Conservation (phyloP, 2,329 filamentous ascomycete species). For the Fusarium coicis region DNA sequence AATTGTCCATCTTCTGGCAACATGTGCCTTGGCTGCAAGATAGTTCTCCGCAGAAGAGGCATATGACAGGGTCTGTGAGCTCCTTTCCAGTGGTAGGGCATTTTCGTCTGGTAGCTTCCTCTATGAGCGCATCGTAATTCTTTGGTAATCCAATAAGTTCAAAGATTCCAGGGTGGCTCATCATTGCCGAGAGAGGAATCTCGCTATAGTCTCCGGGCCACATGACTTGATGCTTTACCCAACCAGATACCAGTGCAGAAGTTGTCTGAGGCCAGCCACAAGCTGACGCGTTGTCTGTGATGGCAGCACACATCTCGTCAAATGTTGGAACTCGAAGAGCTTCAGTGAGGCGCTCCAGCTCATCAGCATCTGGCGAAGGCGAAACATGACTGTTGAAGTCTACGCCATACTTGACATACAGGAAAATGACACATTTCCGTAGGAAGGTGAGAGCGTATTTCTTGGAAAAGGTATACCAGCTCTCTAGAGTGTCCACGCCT, state of each 20-base stretch:
- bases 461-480: constrained; percentile 70
- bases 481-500: constrained; percentile 62
- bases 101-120: constrained; percentile 84
- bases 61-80: constrained; percentile 88
- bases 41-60: constrained; percentile 95
- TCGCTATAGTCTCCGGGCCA: constrained; percentile 49
- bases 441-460: constrained; percentile 92
- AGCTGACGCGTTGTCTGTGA: constrained; percentile 57
- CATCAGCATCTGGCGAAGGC: constrained; percentile 72
- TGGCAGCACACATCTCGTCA: constrained; percentile 77
- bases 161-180: constrained; percentile 89
- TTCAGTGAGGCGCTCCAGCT: constrained; percentile 84
- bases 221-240: constrained; percentile 74
- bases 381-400: constrained; percentile 81
- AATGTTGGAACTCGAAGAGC: constrained; percentile 81
- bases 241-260: constrained; percentile 67
- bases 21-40: constrained; percentile 96
- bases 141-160: constrained; percentile 92
- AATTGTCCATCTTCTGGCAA: constrained; percentile 75
- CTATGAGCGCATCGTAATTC: constrained; percentile 91
- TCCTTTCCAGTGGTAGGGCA: constrained; percentile 94
- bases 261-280: constrained; percentile 63
- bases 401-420: constrained; percentile 89
- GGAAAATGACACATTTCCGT: constrained; percentile 83
- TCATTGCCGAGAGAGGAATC: constrained; percentile 56